phyloP scores from a whole-genome alignment of 345 rosid species.

The Salix viminalis region DNA sequence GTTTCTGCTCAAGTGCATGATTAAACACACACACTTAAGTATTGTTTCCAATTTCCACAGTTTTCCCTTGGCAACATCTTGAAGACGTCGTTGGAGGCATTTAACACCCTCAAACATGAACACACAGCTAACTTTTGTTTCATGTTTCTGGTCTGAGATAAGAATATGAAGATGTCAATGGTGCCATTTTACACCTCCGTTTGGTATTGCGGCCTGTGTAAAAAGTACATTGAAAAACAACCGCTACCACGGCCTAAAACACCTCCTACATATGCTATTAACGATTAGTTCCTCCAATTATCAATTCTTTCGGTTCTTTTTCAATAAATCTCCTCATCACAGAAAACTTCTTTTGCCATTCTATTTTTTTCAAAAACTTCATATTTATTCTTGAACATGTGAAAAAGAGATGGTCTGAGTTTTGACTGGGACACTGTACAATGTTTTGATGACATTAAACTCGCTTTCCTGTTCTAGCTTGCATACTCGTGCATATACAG shows the following conservation, averaged over 20 bases:
- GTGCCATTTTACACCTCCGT: background rate
- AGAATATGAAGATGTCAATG: background rate
- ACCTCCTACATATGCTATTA: background rate
- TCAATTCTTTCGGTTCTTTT: background rate
- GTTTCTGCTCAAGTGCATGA: background rate
- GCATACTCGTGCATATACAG: background rate
- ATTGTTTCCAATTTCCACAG: background rate
- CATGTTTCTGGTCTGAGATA: background rate
- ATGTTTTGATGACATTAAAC: background rate
- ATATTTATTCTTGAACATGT: background rate
- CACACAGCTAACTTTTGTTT: background rate
- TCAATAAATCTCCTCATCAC: background rate
- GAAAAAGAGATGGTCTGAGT: background rate
- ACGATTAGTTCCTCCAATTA: background rate
- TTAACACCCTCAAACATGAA: background rate
- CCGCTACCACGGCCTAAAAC: no score
- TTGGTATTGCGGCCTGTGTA: no score
- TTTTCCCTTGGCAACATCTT: background rate
- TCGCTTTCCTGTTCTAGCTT: background rate
- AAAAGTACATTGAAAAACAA: no score
- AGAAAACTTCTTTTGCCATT: background rate
- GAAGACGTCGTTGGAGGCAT: background rate
- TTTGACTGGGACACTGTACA: background rate
- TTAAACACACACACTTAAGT: background rate
- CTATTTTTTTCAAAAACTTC: background rate